Percentiles rank a stretch among this genome's conserved stretches.
Evolutionary conservation across 805 yeast species (phyloP).

Genomic region (Saccharomycopsis sp.): DNA sequence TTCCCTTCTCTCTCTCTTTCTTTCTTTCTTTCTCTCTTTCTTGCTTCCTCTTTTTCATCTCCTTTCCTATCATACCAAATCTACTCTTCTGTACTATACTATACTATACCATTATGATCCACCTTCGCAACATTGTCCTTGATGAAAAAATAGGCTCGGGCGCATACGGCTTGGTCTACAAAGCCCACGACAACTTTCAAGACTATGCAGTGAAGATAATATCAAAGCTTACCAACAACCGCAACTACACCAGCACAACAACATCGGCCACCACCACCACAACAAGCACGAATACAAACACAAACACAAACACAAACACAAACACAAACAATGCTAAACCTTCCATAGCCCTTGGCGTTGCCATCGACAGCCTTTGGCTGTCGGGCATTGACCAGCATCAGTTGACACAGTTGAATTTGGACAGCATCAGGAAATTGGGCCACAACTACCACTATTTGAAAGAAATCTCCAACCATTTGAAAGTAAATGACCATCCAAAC

Average conservation of each 20-base stretch:
- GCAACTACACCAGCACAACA: slow-evolving; percentile 14
- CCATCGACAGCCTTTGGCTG: slow-evolving; percentile 17
- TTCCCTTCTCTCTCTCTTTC: no score
- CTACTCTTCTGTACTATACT: no score
- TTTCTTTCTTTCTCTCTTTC: no score
- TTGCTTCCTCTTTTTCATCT: no score
- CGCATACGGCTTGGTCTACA: slow-evolving; percentile 74
- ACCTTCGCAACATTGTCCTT: slow-evolving; percentile 6
- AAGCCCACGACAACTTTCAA: slow-evolving; percentile 47
- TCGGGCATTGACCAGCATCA: slow-evolving; percentile 22
- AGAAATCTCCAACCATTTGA: slow-evolving; percentile 67
- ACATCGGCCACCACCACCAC: no score
- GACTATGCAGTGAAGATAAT: slow-evolving; percentile 64
- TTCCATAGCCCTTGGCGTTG: slow-evolving; percentile 21
- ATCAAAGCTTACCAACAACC: slow-evolving; percentile 22
- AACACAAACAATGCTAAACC: slow-evolving; percentile 26
- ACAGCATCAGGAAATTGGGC: slow-evolving; percentile 30
- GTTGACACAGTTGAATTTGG: slow-evolving; percentile 28
- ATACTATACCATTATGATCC: no score
- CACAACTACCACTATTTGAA: slow-evolving; percentile 30
- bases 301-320: no score
- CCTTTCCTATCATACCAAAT: no score
- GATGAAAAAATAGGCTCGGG: slow-evolving; percentile 63
- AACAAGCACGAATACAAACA: no score
- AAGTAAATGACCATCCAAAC: slow-evolving; percentile 71